These are phyloP conservation scores for Mortierella claussenii DNA, from an alignment of 192 early-diverging fungal species.

Conservation along the genomic window DNA sequence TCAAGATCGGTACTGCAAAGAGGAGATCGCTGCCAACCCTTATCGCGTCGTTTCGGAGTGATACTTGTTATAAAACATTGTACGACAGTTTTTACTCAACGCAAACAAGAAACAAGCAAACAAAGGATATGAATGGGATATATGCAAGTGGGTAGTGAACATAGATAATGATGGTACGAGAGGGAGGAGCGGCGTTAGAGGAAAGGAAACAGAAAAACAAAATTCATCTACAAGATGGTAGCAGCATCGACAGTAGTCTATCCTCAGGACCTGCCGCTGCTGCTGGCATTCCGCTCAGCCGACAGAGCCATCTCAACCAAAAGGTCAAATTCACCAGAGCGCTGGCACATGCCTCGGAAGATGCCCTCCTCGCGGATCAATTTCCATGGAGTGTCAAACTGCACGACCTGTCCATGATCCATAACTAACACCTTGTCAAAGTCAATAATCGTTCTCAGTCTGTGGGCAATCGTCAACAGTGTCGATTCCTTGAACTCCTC, in stretches of 20 bases:
- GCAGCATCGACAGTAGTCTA: no score
- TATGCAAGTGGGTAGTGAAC: no score
- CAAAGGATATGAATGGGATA: no score
- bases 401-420: constrained; percentile 78
- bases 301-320: constrained; percentile 57
- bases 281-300: constrained; percentile 22
- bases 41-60: constrained; percentile 8
- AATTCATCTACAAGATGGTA: no score
- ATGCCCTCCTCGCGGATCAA: constrained; percentile 69
- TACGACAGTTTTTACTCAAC: no score
- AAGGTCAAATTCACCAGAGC: constrained; percentile 84
- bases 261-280: constrained; percentile 3
- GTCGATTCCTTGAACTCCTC: constrained; percentile 82
- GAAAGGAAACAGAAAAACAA: no score
- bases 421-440: constrained; percentile 86
- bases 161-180: no score
- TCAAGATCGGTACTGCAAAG: constrained; percentile 36
- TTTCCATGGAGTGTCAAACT: constrained; percentile 64
- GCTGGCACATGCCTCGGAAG: constrained; percentile 83
- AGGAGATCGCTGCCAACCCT: constrained; percentile 14
- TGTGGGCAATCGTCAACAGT: constrained; percentile 91
- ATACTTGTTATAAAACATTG: no score
- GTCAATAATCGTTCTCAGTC: constrained; percentile 86
- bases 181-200: no score
- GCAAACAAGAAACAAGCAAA: no score